phyloP scores from a whole-genome alignment of 2,329 filamentous ascomycete genomes.

The Exophiala aquamarina region DNA sequence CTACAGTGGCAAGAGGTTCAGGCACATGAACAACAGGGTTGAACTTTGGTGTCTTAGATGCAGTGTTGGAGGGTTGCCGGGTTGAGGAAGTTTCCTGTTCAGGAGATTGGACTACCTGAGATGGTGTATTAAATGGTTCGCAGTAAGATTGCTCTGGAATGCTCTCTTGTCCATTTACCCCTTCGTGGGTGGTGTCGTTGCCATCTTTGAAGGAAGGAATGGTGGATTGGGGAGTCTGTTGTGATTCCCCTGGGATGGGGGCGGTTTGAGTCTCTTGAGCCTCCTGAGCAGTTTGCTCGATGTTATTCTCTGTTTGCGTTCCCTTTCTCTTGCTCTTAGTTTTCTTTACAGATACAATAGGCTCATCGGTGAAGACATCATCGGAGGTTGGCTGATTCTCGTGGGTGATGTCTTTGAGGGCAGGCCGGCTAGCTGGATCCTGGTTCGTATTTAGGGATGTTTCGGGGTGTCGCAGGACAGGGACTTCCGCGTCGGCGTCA shows the following conservation, averaged over 20 bases:
- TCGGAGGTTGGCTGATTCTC: conserved; percentile 20
- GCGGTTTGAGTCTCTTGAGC: neutral
- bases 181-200: neutral
- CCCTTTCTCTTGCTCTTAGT: conserved; percentile 14
- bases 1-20: conserved; percentile 4
- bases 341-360: conserved; percentile 10
- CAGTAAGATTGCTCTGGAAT: neutral
- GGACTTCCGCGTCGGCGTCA: conserved; percentile 9
- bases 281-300: conserved; percentile 3
- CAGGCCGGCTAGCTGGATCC: conserved; percentile 13
- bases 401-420: conserved; percentile 27
- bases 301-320: conserved; percentile 10
- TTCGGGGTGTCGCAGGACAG: conserved; percentile 1
- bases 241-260: neutral
- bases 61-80: conserved; percentile 1
- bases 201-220: neutral
- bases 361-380: conserved; percentile 12
- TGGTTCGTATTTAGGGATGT: conserved; percentile 3
- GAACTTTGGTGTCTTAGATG: conserved; percentile 29
- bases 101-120: neutral
- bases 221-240: neutral
- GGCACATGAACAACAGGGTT: conserved; percentile 27
- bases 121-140: neutral
- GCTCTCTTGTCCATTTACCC: neutral
- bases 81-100: neutral